Evolutionary conservation across 192 early-diverging fungal genomes (phyloP), one percentile per base, ranked within the genome.

Genomic region (Mortierella alpina): DNA sequence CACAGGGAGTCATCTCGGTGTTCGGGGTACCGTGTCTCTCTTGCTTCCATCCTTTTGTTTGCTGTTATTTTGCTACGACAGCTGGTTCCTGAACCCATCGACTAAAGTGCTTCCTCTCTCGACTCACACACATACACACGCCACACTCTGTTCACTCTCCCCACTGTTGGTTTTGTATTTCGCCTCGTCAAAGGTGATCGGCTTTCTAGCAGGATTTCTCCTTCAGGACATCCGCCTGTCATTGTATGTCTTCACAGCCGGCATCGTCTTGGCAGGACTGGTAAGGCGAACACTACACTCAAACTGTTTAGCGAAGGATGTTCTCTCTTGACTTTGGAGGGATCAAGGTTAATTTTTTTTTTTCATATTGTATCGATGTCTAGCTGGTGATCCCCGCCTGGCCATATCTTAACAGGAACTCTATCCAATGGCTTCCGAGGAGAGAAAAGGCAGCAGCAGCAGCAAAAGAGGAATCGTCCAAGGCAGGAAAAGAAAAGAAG

Each of bases 321-420:
- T 46, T 23, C 17, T 5, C 9, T 23, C 18, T 41, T 46, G 6
- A 12, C 6, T 23, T 41, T n/a, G 8, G 40, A 59, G 57, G 1
- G 57, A 42, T 31, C 13, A 54, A 10, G 13, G 20, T 15, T 53
- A 20, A 53, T n/a, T n/a, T n/a, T n/a, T n/a, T 55, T 7, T 55
- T 8, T 23, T 65, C 49, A 23, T 14, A 15, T 59, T 5, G 6
- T 20, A 12, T 50, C 0, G 9, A 22, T 52, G 55, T 17, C 1
- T 68, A 80, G 77, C 65, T 72, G 45, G 70, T 80, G 9, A 60
- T 80, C 18, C 77, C 77, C 18, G 77, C 77, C 14, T 80, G 77
- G 77, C 70, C 77, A 42, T 80, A 72, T 53, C 66, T 80, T 23
- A 80, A 59, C 13, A 67, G 47, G 48, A 68, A 72, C 52, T 66